Conservation (phyloP, 2,329 filamentous ascomycete genomes). For the Beauveria australis region DNA sequence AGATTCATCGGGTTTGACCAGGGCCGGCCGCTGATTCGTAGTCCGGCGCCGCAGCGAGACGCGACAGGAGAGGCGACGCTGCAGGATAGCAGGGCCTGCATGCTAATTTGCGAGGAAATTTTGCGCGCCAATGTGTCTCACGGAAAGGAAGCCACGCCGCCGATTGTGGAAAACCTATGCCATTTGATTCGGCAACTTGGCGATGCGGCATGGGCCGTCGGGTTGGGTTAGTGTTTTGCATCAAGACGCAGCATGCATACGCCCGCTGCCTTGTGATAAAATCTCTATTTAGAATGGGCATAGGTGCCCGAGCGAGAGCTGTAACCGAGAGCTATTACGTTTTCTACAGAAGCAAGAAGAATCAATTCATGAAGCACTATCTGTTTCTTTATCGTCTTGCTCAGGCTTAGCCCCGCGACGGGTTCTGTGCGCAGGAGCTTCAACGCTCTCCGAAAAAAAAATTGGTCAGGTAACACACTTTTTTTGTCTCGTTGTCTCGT, state of each 20-base stretch:
- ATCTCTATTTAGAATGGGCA: not conserved
- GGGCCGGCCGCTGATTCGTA: constrained; percentile 43
- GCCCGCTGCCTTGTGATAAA: not conserved
- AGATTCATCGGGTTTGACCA: constrained; percentile 50
- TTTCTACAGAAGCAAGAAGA: too few species aligned
- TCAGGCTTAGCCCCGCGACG: too few species aligned
- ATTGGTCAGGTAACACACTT: too few species aligned
- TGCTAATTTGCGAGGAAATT: constrained; percentile 49
- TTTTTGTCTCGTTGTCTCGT: too few species aligned
- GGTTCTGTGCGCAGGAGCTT: too few species aligned
- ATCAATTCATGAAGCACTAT: too few species aligned
- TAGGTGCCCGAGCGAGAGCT: not conserved
- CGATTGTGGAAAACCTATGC: constrained; percentile 60
- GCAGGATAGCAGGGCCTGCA: constrained; percentile 48
- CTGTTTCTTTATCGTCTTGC: too few species aligned
- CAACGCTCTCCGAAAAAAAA: too few species aligned
- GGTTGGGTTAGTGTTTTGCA: constrained; percentile 16
- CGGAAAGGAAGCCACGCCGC: constrained; percentile 38
- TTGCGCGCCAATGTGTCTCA: constrained; percentile 44
- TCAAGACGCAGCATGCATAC: not conserved
- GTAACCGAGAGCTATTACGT: too few species aligned
- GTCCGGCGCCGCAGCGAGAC: constrained; percentile 19
- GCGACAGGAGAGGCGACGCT: constrained; percentile 32
- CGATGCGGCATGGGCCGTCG: constrained; percentile 36
- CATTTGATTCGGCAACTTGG: constrained; percentile 55